Evolutionary conservation across 2,329 filamentous ascomycete genomes (phyloP), one percentile per base, ranked within the genome.

Genomic region (Colletotrichum godetiae): DNA sequence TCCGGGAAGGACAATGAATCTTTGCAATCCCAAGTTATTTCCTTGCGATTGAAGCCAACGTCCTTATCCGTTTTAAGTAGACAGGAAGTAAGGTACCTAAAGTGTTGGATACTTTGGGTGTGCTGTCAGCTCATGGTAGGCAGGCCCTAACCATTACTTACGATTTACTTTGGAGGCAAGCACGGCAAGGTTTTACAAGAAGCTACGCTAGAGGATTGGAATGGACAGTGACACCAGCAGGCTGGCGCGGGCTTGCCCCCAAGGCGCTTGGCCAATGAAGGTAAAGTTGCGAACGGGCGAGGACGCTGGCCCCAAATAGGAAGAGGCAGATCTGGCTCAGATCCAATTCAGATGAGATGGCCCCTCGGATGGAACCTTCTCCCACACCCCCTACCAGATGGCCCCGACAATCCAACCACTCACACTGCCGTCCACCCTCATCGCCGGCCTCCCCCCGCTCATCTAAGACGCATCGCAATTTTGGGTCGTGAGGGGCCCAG

Each of bases 271-370:
- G 22, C 24, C 52, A 29, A 27, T 24, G 52, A 10, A 27, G 24
- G 22, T 22, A 22, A 24, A 55, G 22, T 27, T 27, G 52, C 52
- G 8, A 58, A 19, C 29, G 27, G 29, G 15, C 29, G 27, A 46
- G 42, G 42, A 49, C 42, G 8, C 42, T 49, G 42, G 42, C 8
- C 24, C 59, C 37, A 49, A 49, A n/a, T 49, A 46, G 37, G 29
- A 58, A 19, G n/a, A 27, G 22, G 8, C 7, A 29, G 61, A 55
- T 55, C 49, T 33, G 59, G 58, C 62, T 63, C 58, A 59, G 58
- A 29, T 33, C 66, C 62, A 63, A 65, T 68, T 31, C 33, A 62
- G 66, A 63, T 53, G 65, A 27, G 56, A 67, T 68, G 42, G 65
- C 13, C 56, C 42, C 24, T 67, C 27, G 8, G 12, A 68, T 62